These are phyloP conservation scores for Trichophyton schoenleinii DNA, from an alignment of 2,329 filamentous ascomycete genomes.

Conservation along the genomic window DNA sequence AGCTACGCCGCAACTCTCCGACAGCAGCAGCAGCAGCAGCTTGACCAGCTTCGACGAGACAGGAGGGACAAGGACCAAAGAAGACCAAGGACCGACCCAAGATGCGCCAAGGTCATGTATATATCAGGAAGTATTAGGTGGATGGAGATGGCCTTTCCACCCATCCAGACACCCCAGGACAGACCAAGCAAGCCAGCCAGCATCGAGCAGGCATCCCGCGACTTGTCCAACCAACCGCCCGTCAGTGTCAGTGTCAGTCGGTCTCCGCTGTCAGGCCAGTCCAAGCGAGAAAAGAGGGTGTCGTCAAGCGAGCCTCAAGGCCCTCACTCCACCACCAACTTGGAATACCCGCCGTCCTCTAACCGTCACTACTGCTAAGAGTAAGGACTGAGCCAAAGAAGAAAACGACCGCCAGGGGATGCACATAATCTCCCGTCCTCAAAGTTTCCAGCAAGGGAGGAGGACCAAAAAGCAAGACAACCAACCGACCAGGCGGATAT, in stretches of 20 bases:
- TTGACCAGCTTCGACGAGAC: neutral
- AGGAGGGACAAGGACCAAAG: neutral
- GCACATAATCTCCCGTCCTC: slow-evolving; percentile 2
- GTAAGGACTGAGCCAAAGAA: neutral
- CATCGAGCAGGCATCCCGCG: neutral
- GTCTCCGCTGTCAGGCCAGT: no score
- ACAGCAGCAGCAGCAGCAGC: no score
- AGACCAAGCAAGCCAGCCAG: neutral
- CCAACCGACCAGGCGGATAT: neutral
- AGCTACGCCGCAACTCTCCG: no score
- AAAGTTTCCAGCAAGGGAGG: neutral
- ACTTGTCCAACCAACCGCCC: neutral
- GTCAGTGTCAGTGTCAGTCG: neutral
- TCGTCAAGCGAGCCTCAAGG: neutral
- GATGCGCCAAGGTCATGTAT: neutral
- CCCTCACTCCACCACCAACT: neutral
- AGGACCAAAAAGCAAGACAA: neutral
- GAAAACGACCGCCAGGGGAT: neutral
- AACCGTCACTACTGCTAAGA: neutral
- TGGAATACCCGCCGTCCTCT: neutral
- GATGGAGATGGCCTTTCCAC: no score
- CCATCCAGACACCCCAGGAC: no score
- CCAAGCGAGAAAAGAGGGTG: neutral
- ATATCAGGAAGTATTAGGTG: no score
- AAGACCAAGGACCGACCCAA: neutral